These are phyloP conservation scores for Monosporozyma yasuniensis DNA, from an alignment of 805 yeast species.

Conservation along the genomic window DNA sequence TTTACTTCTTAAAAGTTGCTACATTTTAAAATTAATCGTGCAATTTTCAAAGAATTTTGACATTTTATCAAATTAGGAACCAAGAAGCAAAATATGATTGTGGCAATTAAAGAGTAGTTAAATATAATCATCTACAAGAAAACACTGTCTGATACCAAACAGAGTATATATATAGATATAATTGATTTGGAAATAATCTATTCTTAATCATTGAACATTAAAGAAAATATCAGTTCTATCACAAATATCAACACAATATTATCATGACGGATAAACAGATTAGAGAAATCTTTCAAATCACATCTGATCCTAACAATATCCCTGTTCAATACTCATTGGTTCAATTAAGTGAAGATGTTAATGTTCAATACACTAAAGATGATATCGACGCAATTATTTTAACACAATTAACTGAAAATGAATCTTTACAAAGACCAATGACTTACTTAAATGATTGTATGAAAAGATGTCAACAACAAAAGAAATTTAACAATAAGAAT, in stretches of 20 bases:
- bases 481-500: constrained; percentile 38
- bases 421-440: constrained; percentile 16
- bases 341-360: background rate
- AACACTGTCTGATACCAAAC: background rate
- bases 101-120: too few species aligned
- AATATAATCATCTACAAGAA: background rate
- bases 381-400: constrained; percentile 25
- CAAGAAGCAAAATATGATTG: too few species aligned
- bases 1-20: too few species aligned
- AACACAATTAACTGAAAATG: constrained; percentile 28
- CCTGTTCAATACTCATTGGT: constrained; percentile 6
- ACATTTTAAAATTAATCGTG: too few species aligned
- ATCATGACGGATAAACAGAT: constrained; percentile 8
- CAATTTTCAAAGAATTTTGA: too few species aligned
- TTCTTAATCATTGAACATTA: background rate
- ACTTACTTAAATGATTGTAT: constrained; percentile 24
- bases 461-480: constrained; percentile 27
- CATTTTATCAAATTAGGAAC: too few species aligned
- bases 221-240: background rate
- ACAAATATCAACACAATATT: background rate
- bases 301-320: constrained; percentile 15
- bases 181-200: background rate
- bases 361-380: constrained; percentile 3
- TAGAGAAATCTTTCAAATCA: constrained; percentile 22
- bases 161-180: too few species aligned